Base-by-base conservation (phyloP, 108 stramenopile genomes). In the Licmophora abbreviata region DNA sequence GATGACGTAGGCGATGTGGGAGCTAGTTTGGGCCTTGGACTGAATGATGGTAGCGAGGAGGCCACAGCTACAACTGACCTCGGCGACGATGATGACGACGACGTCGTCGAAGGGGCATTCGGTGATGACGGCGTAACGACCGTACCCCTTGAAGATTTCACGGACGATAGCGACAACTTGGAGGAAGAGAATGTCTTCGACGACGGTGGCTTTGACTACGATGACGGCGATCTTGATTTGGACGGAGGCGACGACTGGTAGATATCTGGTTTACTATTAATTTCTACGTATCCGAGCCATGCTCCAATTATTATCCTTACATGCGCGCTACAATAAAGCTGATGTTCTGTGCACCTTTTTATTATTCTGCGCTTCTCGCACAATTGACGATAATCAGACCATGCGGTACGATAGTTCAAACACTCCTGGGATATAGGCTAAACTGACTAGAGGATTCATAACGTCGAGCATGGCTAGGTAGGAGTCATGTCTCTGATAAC, bases 131-230 rank as follows among this genome's bases (percentile, higher is more conserved):
- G 38, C 20, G n/a, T n/a, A n/a, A n/a, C n/a, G n/a, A n/a, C n/a
- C n/a, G n/a, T n/a, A n/a, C n/a, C n/a, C n/a, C n/a, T n/a, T n/a
- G 38, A 15, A 18, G 51, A 45, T 8, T 35, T 28, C 29, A 58
- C 43, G 23, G 68, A 69, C 22, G 68, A 68, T n/a, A 42, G 69
- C 1, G 74, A 76, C 27, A 68, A 69, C 51, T 66, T 66, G 35
- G 53, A 56, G 5, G 74, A 66, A 48, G 48, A 49, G 25, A 61
- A 69, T 48, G 41, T 45, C 23, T 29, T 60, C 2, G 68, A 69
- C 40, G 56, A 66, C 27, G 74, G 74, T 43, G 74, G 68, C 22
- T 69, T 69, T 59, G 74, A 69, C 40, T 76, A 50, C 33, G 74
- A 65, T 35, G 63, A 62, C 30, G 73, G 62, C 36, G 48, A 25